Evolutionary conservation across 805 yeast genomes (phyloP), one percentile per base, ranked within the genome.

Genomic region (Suhomyces kilbournensis): DNA sequence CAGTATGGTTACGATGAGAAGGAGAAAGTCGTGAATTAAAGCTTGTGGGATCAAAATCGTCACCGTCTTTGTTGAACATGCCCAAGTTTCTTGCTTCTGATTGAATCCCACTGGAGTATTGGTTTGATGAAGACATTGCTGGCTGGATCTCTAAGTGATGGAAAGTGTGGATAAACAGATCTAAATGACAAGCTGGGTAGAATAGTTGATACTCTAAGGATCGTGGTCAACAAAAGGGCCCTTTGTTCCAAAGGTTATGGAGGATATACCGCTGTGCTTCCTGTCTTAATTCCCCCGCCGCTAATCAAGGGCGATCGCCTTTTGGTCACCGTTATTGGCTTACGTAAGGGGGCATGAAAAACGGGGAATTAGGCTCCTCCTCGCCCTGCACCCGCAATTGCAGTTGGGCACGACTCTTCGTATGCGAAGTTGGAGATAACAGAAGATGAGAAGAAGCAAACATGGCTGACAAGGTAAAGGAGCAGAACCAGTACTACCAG

Each of bases 391-490:
- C 34, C 34, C 5, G 35, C 35, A 7, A 32, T n/a, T 7, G 9
- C 1, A 5, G 17, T 6, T 6, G 35, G 7, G 42, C 42, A 38
- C 42, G 42, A 17, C 42, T 19, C 6, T 10, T 17, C 12, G 22
- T 19, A 38, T 38, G 9, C 10, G 23, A 38, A 28, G 23, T 14
- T n/a, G 22, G 42, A 19, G 42, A 19, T 38, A 17, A 38, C 23
- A 38, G 23, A 19, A 17, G 23, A 7, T 38, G 14, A 38, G 12
- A 19, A 38, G 23, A 19, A 38, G 23, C 22, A 19, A 38, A 19
- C 46, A 74, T 74, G 90, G 85, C 90, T 4, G 91, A 86, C 58
- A 83, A 81, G 67, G 72, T 82, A 20, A 72, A 86, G 56, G 88
- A 84, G 43, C 76, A 76, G 54, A 86, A 81, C 60, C 72, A 75